Percentiles rank a stretch among this genome's conserved stretches.
Conservation (phyloP, 2,329 filamentous ascomycete genomes). For the Cytospora schulzeri region DNA sequence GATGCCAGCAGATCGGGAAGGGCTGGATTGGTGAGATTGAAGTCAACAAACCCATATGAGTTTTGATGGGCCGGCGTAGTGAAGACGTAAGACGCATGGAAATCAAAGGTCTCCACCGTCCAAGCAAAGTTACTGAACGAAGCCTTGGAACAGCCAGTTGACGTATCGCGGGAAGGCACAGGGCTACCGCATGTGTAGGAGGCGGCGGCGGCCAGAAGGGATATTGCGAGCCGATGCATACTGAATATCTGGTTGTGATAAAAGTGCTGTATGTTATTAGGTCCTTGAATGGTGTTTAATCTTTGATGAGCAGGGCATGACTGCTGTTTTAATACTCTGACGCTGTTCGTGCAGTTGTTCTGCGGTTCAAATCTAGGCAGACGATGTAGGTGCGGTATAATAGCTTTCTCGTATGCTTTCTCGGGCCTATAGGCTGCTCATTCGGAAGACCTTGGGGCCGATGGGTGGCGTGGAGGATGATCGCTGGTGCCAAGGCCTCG, state of each 20-base stretch:
- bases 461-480: slow-evolving; percentile 20
- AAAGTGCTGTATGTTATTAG: background rate
- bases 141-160: slow-evolving; percentile 36
- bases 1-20: slow-evolving; percentile 38
- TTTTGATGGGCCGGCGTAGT: slow-evolving; percentile 55
- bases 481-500: slow-evolving; percentile 25
- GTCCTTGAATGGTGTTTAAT: no score
- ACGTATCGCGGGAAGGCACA: slow-evolving; percentile 27
- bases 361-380: background rate
- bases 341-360: background rate
- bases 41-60: slow-evolving; percentile 49
- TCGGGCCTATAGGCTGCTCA: slow-evolving; percentile 3
- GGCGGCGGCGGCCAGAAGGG: slow-evolving; percentile 3
- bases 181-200: slow-evolving; percentile 28
- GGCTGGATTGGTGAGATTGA: slow-evolving; percentile 52
- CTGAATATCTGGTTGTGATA: background rate
- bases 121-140: slow-evolving; percentile 43
- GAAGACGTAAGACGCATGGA: slow-evolving; percentile 52
- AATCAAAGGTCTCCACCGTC: slow-evolving; percentile 49
- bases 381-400: background rate
- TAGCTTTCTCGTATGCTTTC: background rate
- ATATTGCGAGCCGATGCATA: slow-evolving; percentile 6
- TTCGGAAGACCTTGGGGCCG: background rate
- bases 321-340: background rate
- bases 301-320: background rate